Evolutionary conservation across 768 basidiomycete species (phyloP).

Genomic region (Neoboletus brunneissimus): DNA sequence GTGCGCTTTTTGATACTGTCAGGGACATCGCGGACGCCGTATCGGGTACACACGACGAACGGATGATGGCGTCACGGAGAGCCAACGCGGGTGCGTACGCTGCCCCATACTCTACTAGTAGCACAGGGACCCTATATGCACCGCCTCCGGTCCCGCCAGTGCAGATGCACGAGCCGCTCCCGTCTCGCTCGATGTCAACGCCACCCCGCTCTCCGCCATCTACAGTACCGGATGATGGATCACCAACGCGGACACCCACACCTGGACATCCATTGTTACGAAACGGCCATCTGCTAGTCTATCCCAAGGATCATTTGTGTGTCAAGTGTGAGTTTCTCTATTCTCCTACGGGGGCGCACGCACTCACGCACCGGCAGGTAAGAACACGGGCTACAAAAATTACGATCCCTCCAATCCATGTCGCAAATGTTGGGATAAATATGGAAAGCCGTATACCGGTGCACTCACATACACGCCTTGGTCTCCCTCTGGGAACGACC

Average conservation of each 20-base stretch:
- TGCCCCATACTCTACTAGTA: conserved; percentile 12
- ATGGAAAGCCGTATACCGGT: conserved; percentile 58
- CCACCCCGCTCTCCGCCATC: conserved; percentile 12
- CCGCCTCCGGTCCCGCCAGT: conserved; percentile 9
- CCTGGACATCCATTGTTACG: conserved; percentile 68
- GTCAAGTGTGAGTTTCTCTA: conserved; percentile 54
- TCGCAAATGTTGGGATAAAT: conserved; percentile 71
- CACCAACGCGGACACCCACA: conserved; percentile 60
- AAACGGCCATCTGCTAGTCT: conserved; percentile 62
- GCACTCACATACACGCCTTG: conserved; percentile 55
- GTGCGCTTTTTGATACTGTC: conserved; percentile 25
- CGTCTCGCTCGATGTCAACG: conserved; percentile 12
- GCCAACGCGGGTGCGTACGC: conserved; percentile 24
- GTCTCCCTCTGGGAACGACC: conserved; percentile 19
- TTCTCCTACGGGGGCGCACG: too few relatives aligned
- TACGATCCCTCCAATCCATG: conserved; percentile 67
- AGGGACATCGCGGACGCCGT: conserved; percentile 29
- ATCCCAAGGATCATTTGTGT: conserved; percentile 62
- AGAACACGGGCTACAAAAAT: conserved; percentile 72
- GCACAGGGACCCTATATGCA: conserved; percentile 3
- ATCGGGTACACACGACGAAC: conserved; percentile 26
- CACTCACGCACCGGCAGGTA: conserved; percentile 42
- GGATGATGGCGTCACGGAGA: conserved; percentile 6
- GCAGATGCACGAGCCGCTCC: not conserved
- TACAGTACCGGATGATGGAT: conserved; percentile 45